phyloP scores from a whole-genome alignment of 805 yeast species.

The Saccharomycopsis babjevae region DNA sequence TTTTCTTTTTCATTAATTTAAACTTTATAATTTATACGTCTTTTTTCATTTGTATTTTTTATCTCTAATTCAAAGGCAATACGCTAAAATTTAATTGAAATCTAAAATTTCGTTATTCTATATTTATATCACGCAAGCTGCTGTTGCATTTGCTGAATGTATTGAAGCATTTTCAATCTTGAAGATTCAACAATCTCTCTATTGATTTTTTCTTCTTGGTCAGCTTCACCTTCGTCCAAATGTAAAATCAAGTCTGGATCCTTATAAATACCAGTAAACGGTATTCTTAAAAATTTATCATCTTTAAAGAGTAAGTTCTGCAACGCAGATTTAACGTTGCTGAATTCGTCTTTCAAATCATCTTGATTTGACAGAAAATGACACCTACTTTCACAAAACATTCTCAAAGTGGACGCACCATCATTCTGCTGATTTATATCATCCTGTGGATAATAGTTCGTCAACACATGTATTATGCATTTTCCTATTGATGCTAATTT shows the following conservation, averaged over 20 bases:
- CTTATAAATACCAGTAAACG: constrained; percentile 10
- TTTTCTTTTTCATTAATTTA: too few species aligned
- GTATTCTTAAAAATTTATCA: constrained; percentile 7
- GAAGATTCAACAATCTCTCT: background rate
- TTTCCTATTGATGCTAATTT: background rate
- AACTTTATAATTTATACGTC: background rate
- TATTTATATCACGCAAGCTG: background rate
- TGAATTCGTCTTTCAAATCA: background rate
- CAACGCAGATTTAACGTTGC: background rate
- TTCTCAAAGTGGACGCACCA: background rate
- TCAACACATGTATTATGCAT: background rate
- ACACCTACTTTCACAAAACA: background rate
- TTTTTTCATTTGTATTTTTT: background rate
- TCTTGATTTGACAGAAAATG: background rate
- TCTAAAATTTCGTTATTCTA: background rate
- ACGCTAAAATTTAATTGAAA: too few species aligned
- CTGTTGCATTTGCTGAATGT: background rate
- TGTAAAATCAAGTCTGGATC: constrained; percentile 14
- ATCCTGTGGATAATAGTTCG: background rate
- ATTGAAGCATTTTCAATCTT: background rate
- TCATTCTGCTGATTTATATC: background rate
- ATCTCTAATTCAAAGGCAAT: background rate
- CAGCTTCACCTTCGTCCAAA: background rate
- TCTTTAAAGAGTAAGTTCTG: background rate
- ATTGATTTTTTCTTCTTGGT: background rate